phyloP scores from a whole-genome alignment of 1,284 basidiomycete species.

The Trametes versicolor region DNA sequence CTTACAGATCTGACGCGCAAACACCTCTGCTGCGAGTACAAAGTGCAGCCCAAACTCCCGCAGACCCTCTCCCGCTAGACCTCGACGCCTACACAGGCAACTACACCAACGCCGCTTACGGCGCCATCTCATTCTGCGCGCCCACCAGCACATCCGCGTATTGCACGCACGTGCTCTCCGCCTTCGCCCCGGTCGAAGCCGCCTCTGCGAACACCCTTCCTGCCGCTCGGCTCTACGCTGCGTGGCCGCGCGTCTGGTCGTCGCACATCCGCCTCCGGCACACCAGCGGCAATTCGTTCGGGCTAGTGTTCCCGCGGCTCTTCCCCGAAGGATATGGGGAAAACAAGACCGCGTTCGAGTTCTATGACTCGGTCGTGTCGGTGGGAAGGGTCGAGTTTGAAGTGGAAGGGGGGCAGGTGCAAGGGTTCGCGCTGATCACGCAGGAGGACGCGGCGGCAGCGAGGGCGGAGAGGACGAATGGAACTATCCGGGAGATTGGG shows the following conservation, averaged over 20 bases:
- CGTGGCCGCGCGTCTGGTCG: conserved; percentile 38
- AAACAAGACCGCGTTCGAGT: conserved; percentile 41
- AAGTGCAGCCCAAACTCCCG: background rate
- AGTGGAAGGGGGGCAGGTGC: conserved; percentile 26
- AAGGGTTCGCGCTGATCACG: conserved; percentile 30
- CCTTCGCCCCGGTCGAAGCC: conserved; percentile 36
- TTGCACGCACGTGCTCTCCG: conserved; percentile 37
- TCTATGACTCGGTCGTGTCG: conserved; percentile 26
- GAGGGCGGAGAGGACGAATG: conserved; percentile 27
- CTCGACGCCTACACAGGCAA: conserved; percentile 39
- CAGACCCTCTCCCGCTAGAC: conserved; percentile 23
- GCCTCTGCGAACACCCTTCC: background rate
- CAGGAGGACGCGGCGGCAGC: conserved; percentile 27
- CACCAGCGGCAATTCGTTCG: conserved; percentile 30
- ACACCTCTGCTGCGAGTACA: background rate
- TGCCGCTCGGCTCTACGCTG: conserved; percentile 30
- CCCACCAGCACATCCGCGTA: conserved; percentile 39
- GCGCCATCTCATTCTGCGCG: conserved; percentile 46
- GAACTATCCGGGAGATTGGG: conserved; percentile 33
- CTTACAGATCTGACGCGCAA: background rate
- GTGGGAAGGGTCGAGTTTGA: conserved; percentile 35
- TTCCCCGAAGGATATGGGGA: conserved; percentile 41
- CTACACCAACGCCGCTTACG: conserved; percentile 48
- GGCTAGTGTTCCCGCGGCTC: conserved; percentile 30
- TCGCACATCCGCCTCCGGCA: conserved; percentile 38